Percentiles rank a stretch among this genome's conserved stretches.
phyloP scores from a whole-genome alignment of 495 filamentous ascomycete genomes.

The Penicillium salamii region DNA sequence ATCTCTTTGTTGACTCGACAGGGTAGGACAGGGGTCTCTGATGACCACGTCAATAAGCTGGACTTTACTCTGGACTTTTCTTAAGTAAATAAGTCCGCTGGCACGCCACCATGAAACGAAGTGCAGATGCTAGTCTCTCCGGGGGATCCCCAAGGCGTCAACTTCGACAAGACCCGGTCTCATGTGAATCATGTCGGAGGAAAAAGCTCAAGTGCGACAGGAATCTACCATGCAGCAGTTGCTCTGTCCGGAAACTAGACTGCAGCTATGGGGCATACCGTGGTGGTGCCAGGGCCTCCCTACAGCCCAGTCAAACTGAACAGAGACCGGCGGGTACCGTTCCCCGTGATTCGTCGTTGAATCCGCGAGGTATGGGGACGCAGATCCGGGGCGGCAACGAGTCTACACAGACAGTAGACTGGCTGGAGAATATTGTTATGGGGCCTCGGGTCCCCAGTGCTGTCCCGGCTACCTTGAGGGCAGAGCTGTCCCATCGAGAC shows the following conservation, averaged over 20 bases:
- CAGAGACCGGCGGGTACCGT: not conserved
- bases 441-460: conserved; percentile 31
- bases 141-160: conserved; percentile 13
- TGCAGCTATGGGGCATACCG: conserved; percentile 28
- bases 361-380: not conserved
- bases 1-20: too few relatives aligned
- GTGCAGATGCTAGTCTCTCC: not conserved
- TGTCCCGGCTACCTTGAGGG: conserved; percentile 22
- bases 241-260: conserved; percentile 29
- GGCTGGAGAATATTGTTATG: conserved; percentile 43
- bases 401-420: conserved; percentile 25
- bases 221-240: conserved; percentile 44
- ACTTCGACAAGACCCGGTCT: conserved; percentile 47
- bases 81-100: too few relatives aligned
- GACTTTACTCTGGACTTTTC: too few relatives aligned
- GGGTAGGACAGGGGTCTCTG: too few relatives aligned
- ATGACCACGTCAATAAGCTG: too few relatives aligned
- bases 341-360: not conserved
- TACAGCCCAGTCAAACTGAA: not conserved
- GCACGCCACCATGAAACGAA: conserved; percentile 33
- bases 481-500: conserved; percentile 12
- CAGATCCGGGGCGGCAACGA: conserved; percentile 14
- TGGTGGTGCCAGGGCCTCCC: not conserved
- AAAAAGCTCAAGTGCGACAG: conserved; percentile 19
- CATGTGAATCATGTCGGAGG: conserved; percentile 34